Evolutionary conservation across 208 protist genomes (phyloP), one percentile per base, ranked within the genome.

Genomic region (Trypanosoma caninum): DNA sequence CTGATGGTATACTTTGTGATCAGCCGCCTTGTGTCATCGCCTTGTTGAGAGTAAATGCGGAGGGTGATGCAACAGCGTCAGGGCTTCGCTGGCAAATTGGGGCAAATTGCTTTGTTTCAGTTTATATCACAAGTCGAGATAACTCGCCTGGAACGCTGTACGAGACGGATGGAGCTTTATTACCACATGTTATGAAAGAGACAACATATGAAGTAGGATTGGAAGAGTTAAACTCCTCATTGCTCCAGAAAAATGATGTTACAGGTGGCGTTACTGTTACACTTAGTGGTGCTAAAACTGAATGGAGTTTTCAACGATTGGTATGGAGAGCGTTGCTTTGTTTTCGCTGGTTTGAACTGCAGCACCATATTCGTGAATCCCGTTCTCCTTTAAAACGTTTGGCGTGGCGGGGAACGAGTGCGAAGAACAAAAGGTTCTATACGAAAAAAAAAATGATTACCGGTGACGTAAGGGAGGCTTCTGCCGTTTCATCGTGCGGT

Each of bases 331-430:
- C 85, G 23, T 63, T 92, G 7, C 25, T 87, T 34, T 65, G 68
- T 38, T 73, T 62, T 9, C 85, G 85, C 28, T 92, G 85, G 82
- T 86, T 82, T 53, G 81, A 88, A 42, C 66, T 87, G 64, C 52
- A 60, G 33, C 64, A 78, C 40, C 62, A 65, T 54, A 64, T 90
- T 40, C 65, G 68, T 38, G 63, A 83, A 64, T 74, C 69, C 6
- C 86, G 76, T 8, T 54, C 69, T 30, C 37, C 35, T 16, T 31
- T 25, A 5, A 16, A 28, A 27, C 42, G 20, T 5, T 23, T 47
- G 20, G 20, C 9, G 27, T 30, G 27, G 20, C 20, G 11, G 9
- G 42, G 31, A 28, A 47, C 28, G 40, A 64, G 16, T 18, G 30
- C 4, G 11, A 1, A 40, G 8, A 34, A 57, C 31, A 20, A 28